Evolutionary conservation across 495 filamentous ascomycete genomes (phyloP), one percentile per base, ranked within the genome.

Genomic region (Penicillium taxi): DNA sequence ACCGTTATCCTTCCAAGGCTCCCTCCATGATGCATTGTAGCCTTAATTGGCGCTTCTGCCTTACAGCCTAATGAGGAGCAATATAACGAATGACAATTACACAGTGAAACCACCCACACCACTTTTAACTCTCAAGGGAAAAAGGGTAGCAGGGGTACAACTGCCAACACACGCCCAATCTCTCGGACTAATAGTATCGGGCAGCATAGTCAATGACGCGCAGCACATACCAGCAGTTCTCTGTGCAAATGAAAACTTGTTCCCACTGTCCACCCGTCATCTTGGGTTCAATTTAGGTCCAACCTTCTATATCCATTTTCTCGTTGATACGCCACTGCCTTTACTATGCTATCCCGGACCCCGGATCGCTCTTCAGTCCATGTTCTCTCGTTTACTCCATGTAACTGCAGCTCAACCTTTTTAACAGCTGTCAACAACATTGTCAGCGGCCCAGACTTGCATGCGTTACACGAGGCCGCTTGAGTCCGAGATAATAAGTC

Each of bases 41-140:
- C 30, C 48, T 14, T 41, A 25, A 14, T 17, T 18, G 16, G 41
- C 25, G 35, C 37, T 50, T 45, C 45, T 53, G 53, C 53, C 53
- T 56, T 41, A 31, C 46, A 56, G 49, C 53, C 53, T 56, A 44
- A 53, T 46, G 28, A 55, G 28, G 35, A 26, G 26, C 40, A 30
- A 50, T 50, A 50, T 53, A 36, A 38, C 40, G 46, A 37, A 53
- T 42, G 36, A 50, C 38, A 55, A 51, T 50, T 42, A 52, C 45
- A 52, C 53, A 24, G 43, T 56, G 46, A 23, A 38, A 56, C 49
- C 48, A 51, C 41, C 48, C 38, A 44, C 44, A 33, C 47, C 38
- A 9, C 35, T 31, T 30, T 35, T 20, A 13, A 18, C 26, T 33
- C 17, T 32, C 13, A 15, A 32, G 15, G 20, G 19, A 20, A 21